Evolutionary conservation across 306 rosid genomes (phyloP).

Genomic region (Cucumis cinereus): DNA sequence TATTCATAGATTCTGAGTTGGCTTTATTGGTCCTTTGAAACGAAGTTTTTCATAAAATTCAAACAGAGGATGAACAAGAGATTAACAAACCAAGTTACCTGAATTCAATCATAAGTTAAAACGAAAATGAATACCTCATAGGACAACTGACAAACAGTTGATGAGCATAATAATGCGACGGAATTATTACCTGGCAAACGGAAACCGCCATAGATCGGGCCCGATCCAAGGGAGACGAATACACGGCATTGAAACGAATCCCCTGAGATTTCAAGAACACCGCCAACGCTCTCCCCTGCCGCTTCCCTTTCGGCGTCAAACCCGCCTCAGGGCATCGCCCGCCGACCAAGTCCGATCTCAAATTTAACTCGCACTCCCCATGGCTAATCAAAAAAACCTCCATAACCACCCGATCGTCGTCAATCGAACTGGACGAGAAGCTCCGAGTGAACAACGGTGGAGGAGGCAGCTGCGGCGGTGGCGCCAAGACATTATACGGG

Average conservation of each 20-base stretch:
- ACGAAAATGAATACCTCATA: neutral
- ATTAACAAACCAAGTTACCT: neutral
- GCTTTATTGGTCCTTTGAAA: neutral
- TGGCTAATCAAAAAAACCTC: conserved; percentile 83
- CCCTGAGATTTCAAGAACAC: conserved; percentile 86
- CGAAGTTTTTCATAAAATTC: neutral
- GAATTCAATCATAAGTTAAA: neutral
- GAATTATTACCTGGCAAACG: conserved; percentile 49
- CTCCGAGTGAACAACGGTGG: conserved; percentile 41
- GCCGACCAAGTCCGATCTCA: conserved; percentile 61
- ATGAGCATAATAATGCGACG: neutral
- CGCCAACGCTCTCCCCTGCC: conserved; percentile 91
- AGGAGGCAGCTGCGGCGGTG: conserved; percentile 43
- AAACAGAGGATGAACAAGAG: neutral
- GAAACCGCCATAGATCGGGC: conserved; percentile 66
- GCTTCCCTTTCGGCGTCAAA: conserved; percentile 56
- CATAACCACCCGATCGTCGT: conserved; percentile 38
- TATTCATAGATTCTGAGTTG: neutral
- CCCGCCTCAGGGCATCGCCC: conserved; percentile 63
- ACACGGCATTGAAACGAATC: conserved; percentile 58
- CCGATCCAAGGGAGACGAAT: conserved; percentile 74
- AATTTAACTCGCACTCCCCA: conserved; percentile 76
- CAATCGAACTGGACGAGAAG: conserved; percentile 37
- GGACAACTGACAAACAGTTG: neutral
- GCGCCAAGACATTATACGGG: conserved; percentile 81